A percentile compares a stretch with the other conserved stretches of the same genome.
Conservation (phyloP, 129 eudicot genomes). For the Lactuca saligna region DNA sequence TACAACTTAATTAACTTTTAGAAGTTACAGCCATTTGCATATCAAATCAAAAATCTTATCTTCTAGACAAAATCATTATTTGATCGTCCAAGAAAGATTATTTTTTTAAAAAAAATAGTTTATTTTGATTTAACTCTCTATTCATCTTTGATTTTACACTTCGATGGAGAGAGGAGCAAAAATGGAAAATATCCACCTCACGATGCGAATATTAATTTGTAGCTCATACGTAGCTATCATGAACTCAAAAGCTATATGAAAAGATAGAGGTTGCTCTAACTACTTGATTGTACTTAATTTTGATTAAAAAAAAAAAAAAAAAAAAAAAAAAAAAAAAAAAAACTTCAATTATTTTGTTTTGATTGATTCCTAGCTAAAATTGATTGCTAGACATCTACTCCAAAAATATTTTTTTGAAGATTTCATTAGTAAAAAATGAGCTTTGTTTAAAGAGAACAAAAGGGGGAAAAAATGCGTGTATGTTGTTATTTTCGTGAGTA, state of each 20-base stretch:
- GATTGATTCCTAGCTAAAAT: constrained; percentile 24
- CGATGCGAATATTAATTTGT: constrained; percentile 6
- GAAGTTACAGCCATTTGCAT: no score
- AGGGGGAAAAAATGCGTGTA: no score
- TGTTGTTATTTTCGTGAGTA: no score
- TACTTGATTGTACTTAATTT: constrained; percentile 5
- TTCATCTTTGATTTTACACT: not conserved
- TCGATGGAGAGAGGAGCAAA: not conserved
- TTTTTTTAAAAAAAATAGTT: no score
- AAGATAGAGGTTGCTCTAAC: constrained; percentile 14
- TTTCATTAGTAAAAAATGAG: no score
- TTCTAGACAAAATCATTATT: no score
- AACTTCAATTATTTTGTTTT: constrained; percentile 25
- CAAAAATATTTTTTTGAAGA: not conserved
- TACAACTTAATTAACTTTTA: no score
- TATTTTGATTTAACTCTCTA: no score
- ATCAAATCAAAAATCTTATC: no score
- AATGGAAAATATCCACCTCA: not conserved
- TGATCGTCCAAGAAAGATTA: not conserved
- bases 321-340: constrained; percentile 25
- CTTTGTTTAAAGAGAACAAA: no score
- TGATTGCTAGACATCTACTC: not conserved
- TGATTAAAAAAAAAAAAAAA: constrained; percentile 19
- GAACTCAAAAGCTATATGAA: constrained; percentile 19
- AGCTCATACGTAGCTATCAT: constrained; percentile 27